These are phyloP conservation scores for Boletus sp. DNA, from an alignment of 768 basidiomycete genomes.

Conservation along the genomic window DNA sequence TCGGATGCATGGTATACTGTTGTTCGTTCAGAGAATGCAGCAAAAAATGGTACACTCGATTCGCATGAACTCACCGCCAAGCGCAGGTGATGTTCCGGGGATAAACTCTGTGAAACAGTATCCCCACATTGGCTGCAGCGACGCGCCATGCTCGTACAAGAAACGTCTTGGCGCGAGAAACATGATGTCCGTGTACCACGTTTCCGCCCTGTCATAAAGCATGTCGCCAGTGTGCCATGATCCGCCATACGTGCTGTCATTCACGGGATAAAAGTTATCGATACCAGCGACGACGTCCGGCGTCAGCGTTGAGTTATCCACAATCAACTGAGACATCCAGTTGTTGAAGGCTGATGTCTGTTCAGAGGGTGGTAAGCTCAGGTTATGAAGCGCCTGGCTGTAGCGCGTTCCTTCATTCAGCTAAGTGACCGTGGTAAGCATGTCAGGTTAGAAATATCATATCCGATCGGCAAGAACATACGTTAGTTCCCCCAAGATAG, in stretches of 20 bases:
- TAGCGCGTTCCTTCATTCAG: conserved; percentile 15
- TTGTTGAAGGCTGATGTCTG: conserved; percentile 45
- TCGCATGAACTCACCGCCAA: conserved; percentile 43
- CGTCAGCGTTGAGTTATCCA: conserved; percentile 42
- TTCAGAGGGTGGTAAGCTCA: conserved; percentile 37
- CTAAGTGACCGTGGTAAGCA: background rate
- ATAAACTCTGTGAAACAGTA: conserved; percentile 60
- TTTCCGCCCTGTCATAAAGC: conserved; percentile 52
- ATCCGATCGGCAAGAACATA: conserved; percentile 17
- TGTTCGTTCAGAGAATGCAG: background rate
- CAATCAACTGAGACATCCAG: conserved; percentile 48
- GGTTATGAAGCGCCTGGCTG: conserved; percentile 30
- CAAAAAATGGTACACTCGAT: background rate
- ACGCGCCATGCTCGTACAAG: conserved; percentile 49
- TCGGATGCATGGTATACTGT: conserved; percentile 20
- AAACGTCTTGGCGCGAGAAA: conserved; percentile 50
- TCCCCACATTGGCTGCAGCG: conserved; percentile 47
- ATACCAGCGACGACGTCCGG: conserved; percentile 38
- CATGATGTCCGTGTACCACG: conserved; percentile 62
- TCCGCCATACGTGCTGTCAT: conserved; percentile 46
- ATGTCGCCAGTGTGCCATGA: conserved; percentile 60
- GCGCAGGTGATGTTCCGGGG: conserved; percentile 46
- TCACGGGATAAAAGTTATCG: conserved; percentile 44
- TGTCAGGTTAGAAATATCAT: background rate
- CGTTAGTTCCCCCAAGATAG: conserved; percentile 56